phyloP scores from a whole-genome alignment of 306 rosid genomes.

The Malus sieversii region DNA sequence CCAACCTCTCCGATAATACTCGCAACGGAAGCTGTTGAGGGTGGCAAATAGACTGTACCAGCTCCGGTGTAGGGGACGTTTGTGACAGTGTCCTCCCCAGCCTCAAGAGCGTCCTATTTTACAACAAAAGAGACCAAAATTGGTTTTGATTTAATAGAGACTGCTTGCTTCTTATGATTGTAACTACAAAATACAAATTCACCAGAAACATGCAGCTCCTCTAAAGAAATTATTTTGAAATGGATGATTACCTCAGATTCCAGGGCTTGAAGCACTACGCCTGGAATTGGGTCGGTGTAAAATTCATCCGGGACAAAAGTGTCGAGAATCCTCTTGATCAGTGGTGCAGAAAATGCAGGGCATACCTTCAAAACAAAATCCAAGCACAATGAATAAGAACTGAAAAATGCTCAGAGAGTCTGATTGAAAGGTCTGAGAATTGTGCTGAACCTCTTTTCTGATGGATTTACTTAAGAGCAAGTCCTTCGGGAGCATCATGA shows the following conservation, averaged over 20 bases:
- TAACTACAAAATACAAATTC: background rate
- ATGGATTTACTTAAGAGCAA: constrained; percentile 66
- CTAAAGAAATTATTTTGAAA: background rate
- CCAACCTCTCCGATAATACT: constrained; percentile 50
- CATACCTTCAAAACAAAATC: constrained; percentile 62
- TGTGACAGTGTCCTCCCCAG: constrained; percentile 39
- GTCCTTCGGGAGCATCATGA: constrained; percentile 98
- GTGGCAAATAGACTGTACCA: constrained; percentile 58
- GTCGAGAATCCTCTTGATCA: constrained; percentile 70
- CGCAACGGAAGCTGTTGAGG: constrained; percentile 43
- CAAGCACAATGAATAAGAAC: constrained; percentile 13
- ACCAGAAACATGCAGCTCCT: background rate
- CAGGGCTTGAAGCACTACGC: constrained; percentile 57
- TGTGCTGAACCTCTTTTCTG: constrained; percentile 72
- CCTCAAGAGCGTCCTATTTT: constrained; percentile 47
- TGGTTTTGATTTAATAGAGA: background rate
- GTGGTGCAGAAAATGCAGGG: constrained; percentile 63
- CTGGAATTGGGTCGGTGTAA: constrained; percentile 87
- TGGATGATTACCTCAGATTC: constrained; percentile 47
- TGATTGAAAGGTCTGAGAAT: constrained; percentile 3
- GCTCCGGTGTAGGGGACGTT: constrained; percentile 69
- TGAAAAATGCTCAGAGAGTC: background rate
- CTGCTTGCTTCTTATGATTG: background rate
- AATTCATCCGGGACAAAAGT: constrained; percentile 81
- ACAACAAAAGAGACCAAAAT: constrained; percentile 8